Evolutionary conservation across 495 filamentous ascomycete genomes (phyloP).

Genomic region (Antarctomyces pellizariae): DNA sequence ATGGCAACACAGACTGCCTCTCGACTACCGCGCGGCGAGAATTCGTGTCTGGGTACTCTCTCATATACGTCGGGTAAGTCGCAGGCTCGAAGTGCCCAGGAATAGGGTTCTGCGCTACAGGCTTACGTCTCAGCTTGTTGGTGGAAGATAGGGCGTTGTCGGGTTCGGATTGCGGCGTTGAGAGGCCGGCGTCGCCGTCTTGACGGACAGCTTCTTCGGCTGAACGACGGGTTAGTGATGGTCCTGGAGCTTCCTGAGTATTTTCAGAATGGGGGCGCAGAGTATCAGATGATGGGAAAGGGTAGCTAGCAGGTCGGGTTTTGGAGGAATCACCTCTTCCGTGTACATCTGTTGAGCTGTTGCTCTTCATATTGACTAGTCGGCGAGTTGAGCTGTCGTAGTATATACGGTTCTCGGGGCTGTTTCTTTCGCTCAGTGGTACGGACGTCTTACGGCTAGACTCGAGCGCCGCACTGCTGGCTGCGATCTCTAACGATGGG

Average conservation of each 20-base stretch:
- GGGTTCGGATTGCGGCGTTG: too few relatives aligned
- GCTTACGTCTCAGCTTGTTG: constrained; percentile 7
- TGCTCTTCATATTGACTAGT: not conserved
- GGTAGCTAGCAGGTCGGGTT: constrained; percentile 10
- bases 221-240: constrained; percentile 12
- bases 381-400: not conserved
- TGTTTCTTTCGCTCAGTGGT: too few relatives aligned
- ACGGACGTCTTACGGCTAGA: constrained; percentile 6
- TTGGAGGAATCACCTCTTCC: too few relatives aligned
- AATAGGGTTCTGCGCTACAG: constrained; percentile 11
- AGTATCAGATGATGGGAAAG: constrained; percentile 10
- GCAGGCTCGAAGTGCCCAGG: constrained; percentile 9
- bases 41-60: constrained; percentile 12
- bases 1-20: constrained; percentile 5
- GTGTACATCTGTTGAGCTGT: too few relatives aligned
- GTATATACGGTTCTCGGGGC: not conserved
- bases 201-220: too few relatives aligned
- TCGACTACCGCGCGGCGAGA: constrained; percentile 7
- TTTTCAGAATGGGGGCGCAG: too few relatives aligned
- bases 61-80: constrained; percentile 12
- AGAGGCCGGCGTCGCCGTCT: too few relatives aligned
- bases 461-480: constrained; percentile 7
- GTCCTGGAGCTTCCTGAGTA: too few relatives aligned
- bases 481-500: constrained; percentile 12
- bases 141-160: too few relatives aligned